phyloP scores from a whole-genome alignment of 164 flowering plant species.

The Vitis riparia region DNA sequence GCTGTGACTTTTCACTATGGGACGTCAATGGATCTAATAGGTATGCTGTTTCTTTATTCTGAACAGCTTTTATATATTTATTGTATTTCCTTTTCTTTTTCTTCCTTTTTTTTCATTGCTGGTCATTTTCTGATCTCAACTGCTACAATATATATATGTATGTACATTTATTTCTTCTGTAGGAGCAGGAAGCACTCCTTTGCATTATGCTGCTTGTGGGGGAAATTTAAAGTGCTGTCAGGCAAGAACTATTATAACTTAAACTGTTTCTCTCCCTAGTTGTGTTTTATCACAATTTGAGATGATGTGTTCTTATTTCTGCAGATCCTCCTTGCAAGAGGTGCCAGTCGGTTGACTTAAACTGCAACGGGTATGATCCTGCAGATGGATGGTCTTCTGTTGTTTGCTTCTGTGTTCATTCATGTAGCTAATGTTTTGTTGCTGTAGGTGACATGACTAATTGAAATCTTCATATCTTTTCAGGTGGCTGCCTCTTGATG shows the following conservation, averaged over 20 bases:
- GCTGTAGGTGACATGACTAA: neutral
- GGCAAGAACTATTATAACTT: conserved; percentile 35
- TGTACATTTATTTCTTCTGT: conserved; percentile 12
- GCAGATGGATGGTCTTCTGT: conserved; percentile 1
- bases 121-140: neutral
- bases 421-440: neutral
- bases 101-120: neutral
- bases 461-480: conserved; percentile 7
- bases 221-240: conserved; percentile 96
- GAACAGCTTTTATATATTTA: neutral
- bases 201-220: conserved; percentile 98
- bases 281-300: conserved; percentile 1
- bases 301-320: conserved; percentile 20
- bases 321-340: conserved; percentile 89
- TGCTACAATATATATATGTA: neutral
- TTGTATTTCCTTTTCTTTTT: neutral
- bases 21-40: conserved; percentile 91
- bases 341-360: conserved; percentile 77
- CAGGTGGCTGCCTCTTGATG: conserved; percentile 95
- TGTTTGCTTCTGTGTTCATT: conserved; percentile 3
- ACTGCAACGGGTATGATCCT: conserved; percentile 85
- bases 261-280: neutral
- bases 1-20: conserved; percentile 93
- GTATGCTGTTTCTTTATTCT: conserved; percentile 31
- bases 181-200: conserved; percentile 98